phyloP scores from a whole-genome alignment of 2,329 filamentous ascomycete species.

The Epicoccum sorghinum region DNA sequence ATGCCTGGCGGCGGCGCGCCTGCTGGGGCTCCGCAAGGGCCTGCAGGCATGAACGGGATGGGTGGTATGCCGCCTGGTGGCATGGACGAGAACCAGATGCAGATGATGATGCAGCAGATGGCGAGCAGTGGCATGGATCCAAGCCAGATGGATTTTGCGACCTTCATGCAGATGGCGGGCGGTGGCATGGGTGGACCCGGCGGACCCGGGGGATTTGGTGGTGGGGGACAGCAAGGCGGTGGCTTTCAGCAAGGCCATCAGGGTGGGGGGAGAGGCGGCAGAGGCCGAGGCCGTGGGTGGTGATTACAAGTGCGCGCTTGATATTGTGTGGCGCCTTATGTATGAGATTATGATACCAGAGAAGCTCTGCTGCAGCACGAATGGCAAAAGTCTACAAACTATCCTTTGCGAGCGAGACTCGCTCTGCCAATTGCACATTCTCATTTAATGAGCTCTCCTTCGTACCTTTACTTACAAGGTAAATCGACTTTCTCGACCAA shows the following conservation, averaged over 20 bases:
- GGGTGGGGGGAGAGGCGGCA: slow-evolving; percentile 32
- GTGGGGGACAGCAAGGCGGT: slow-evolving; percentile 33
- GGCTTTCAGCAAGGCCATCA: slow-evolving; percentile 39
- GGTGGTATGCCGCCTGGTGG: slow-evolving; percentile 39
- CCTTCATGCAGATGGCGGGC: slow-evolving; percentile 45
- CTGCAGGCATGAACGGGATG: slow-evolving; percentile 28
- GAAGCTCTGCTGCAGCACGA: slow-evolving; percentile 14
- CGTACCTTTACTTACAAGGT: too few species aligned
- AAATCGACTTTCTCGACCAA: too few species aligned
- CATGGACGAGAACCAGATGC: slow-evolving; percentile 62
- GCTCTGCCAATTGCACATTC: too few species aligned
- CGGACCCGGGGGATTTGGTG: slow-evolving; percentile 19
- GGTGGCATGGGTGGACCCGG: slow-evolving; percentile 36
- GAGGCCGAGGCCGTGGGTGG: slow-evolving; percentile 33
- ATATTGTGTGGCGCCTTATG: slow-evolving; percentile 25
- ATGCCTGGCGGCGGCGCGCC: slow-evolving; percentile 28
- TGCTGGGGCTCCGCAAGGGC: slow-evolving; percentile 38
- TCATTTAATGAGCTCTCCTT: too few species aligned
- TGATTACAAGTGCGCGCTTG: slow-evolving; percentile 3
- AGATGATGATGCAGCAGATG: slow-evolving; percentile 63
- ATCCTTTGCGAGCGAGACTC: too few species aligned
- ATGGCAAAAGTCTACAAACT: background rate
- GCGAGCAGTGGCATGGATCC: slow-evolving; percentile 55
- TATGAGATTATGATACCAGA: slow-evolving; percentile 25
- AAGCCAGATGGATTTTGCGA: slow-evolving; percentile 43